phyloP scores from a whole-genome alignment of 768 basidiomycete genomes.

The Rhizopogon roseolus region DNA sequence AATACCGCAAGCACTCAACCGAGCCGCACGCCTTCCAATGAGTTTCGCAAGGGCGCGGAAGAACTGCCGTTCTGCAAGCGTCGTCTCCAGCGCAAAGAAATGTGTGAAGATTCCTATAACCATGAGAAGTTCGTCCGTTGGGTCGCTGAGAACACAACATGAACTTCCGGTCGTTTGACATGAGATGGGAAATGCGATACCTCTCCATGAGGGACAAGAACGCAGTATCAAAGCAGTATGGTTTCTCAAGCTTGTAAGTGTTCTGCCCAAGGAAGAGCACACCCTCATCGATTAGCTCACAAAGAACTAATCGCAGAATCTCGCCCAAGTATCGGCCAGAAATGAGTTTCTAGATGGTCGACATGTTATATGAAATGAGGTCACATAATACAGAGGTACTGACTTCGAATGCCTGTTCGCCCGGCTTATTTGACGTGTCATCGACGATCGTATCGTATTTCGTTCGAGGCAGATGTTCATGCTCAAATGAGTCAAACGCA shows the following conservation, averaged over 20 bases:
- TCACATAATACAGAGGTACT: conserved; percentile 6
- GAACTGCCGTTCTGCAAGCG: conserved; percentile 93
- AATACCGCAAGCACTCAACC: conserved; percentile 92
- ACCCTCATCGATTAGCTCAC: conserved; percentile 94
- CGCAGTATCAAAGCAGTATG: conserved; percentile 92
- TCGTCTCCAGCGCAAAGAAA: conserved; percentile 96
- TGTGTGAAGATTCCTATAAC: conserved; percentile 96
- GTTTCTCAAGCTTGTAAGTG: conserved; percentile 95
- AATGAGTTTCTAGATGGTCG: conserved; percentile 71
- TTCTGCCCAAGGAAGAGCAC: conserved; percentile 97
- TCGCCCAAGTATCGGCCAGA: conserved; percentile 96
- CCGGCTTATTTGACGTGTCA: conserved; percentile 92
- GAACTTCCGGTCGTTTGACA: background rate
- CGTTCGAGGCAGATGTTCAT: conserved; percentile 91
- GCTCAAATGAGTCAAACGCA: conserved; percentile 94
- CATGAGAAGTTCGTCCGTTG: conserved; percentile 95
- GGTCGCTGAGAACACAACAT: conserved; percentile 53
- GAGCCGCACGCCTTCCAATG: conserved; percentile 84
- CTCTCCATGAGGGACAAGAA: conserved; percentile 97
- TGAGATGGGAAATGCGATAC: conserved; percentile 31
- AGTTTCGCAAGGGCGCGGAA: conserved; percentile 91
- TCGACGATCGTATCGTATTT: conserved; percentile 94
- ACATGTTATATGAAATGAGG: background rate
- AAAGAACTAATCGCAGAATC: conserved; percentile 90
- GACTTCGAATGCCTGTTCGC: conserved; percentile 91